Base-by-base conservation (phyloP, 106 monocot species). In the Triglochin maritima region DNA sequence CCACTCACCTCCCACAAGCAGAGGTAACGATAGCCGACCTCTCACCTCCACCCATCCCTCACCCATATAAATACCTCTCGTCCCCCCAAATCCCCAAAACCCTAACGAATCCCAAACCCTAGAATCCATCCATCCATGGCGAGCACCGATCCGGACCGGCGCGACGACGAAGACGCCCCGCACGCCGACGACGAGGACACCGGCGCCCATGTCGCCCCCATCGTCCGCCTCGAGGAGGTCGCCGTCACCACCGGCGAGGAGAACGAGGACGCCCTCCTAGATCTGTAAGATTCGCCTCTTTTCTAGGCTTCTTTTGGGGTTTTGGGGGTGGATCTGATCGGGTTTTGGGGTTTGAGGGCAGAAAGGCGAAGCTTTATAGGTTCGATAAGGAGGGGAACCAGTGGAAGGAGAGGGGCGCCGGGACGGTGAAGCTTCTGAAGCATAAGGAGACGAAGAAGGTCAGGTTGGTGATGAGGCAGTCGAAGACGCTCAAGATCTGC, bases 401-500 rank as follows among this genome's bases (percentile, higher is more conserved):
- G 69, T 95, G 94, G 94, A 95, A 95, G 78, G 94, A 90, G 81
- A 63, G 94, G 67, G 94, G 94, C 4, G 78, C 81, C 2, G 94
- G 94, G 6, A 87, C 43, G 47, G 90, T 95, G 70, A 95, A 86
- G 77, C 76, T 95, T 14, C 71, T 95, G 47, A 95, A 78, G 85
- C 89, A 95, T 73, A 95, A 83, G 72, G 79, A 77, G 66, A 85
- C 79, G 5, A 65, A 75, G 14, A 95, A 95, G 79, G 85, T 89
- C 50, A 82, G 94, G 41, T 66, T 95, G 71, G 87, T 90, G 7
- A 90, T 95, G 94, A 75, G 94, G 61, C 89, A 95, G 79, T 70
- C 84, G 13, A 95, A 90, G 81, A 95, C 94, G 4, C 94, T 95
- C 52, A 95, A 95, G 81, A 95, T 95, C 84, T 95, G 94, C 46